Evolutionary conservation across 257 asterid species (phyloP), one percentile per base, ranked within the genome.

Genomic region (Anisodus tanguticus): DNA sequence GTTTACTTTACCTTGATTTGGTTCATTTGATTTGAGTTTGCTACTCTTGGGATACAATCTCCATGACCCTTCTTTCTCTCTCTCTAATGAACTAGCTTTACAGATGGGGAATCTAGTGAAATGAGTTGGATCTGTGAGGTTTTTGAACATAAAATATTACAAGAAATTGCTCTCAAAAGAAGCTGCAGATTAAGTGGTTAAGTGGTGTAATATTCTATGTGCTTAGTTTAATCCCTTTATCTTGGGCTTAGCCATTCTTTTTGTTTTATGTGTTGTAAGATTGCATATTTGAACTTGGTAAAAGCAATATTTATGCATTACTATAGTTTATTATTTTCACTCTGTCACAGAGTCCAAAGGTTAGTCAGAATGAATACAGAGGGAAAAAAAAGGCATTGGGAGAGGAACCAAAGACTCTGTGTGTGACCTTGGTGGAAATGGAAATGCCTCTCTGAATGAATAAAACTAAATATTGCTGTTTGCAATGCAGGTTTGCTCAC

Each of bases 101-200:
- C 92, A 88, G 85, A 86, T 86, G 90, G 89, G 91, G 92, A 92
- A 91, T 91, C 92, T 91, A 87, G 83, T 84, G 80, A 85, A 83
- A 82, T 90, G 91, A 88, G 91, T 88, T 92, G 94, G 97, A 93
- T 92, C 93, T 90, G 74, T 62, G 90, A 90, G 88, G 90, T 51
- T 62, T 81, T 91, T 91, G 90, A 89, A 90, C 89, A 89, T 91
- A 89, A 86, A 93, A 84, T 86, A 89, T 80, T 41, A 76, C n/a
- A 49, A 86, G 83, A 45, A 62, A 80, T 87, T 87, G 92, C 91
- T 88, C 55, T 89, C 79, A 88, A 91, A 92, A 92, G 93, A 90
- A 88, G 89, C 86, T 92, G 93, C 92, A 89, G 93, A 76, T 86
- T 90, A 83, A 91, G 88, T 89, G 91, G 69, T 76, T 88, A 83